Base-by-base conservation (phyloP, 2,329 filamentous ascomycete genomes). In the Cryphonectria radicalis region DNA sequence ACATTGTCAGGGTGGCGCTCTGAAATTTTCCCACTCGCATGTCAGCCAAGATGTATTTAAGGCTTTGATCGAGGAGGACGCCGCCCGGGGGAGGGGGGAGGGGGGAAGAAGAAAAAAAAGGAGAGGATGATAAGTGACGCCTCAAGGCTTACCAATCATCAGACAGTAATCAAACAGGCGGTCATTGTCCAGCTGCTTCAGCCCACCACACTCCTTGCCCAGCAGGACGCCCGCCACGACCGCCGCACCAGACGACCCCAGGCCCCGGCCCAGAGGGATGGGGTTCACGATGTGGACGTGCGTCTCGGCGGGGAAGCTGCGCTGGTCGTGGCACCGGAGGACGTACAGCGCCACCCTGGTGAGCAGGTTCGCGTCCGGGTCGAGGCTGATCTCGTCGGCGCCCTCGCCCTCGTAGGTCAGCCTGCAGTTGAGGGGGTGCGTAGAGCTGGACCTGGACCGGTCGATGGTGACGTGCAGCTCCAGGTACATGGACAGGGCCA, bases 161-260 rank as follows among this genome's bases (percentile, higher is more conserved):
- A 99, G 86, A 79, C 94, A 97, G 81, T 94, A 99, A 82, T 99
- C 96, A 77, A 99, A 91, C 79, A 99, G 88, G 55, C 96, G 88
- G 74, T 93, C 92, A 77, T 93, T 91, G 71, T 89, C 90, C 74
- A 99, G 84, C 57, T 88, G 84, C 62, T 91, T 86, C 73, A 99
- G 86, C 43, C 91, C 88, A 53, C 95, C 95, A 63, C 96, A 92
- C 80, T 97, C 92, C 83, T 96, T 97, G 57, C 92, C 96, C 63
- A 99, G 86, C 81, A 94, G 89, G n/a, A 98, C 95, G 75, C 96
- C 96, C 0, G 94, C 96, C 8, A 98, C 96, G 25, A 98, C 95
- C 11, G 96, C 96, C 5, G 96, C 95, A 42, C 95, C 96, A 0
- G 95, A 98, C 59, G 94, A 97, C n/a, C 96, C 96, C 75, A 99